Conservation (phyloP, 2,329 filamentous ascomycete species). For the Alternaria longipes region DNA sequence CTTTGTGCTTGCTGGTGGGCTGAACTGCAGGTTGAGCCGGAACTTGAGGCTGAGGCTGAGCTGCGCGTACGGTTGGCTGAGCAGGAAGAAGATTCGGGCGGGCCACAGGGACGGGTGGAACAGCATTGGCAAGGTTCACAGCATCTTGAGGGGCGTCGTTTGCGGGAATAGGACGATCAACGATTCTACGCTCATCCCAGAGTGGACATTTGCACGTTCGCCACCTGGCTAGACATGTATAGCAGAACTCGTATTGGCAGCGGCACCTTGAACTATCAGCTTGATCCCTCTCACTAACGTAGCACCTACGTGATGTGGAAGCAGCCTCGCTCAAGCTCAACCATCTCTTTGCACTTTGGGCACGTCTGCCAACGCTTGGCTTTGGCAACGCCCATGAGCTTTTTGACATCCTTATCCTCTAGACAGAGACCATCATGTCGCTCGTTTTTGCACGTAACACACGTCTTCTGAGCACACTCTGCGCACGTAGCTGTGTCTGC, state of each 20-base stretch:
- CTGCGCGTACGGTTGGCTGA: not conserved
- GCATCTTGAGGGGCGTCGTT: no score
- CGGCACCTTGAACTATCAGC: not conserved
- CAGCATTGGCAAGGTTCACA: not conserved
- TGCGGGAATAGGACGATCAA: not conserved
- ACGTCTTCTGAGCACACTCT: not conserved
- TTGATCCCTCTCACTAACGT: not conserved
- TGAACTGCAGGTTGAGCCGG: not conserved
- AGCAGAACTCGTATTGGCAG: not conserved
- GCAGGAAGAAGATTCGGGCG: not conserved
- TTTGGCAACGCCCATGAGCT: not conserved
- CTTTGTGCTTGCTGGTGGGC: not conserved
- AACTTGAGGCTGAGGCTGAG: not conserved
- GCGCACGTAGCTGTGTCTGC: not conserved
- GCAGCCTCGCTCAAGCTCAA: not conserved
- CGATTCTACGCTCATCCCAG: not conserved
- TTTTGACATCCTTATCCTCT: not conserved
- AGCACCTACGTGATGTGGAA: not conserved
- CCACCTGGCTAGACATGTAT: not conserved
- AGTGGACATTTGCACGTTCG: not conserved
- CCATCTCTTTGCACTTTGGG: not conserved
- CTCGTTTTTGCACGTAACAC: not conserved
- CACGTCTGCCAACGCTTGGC: not conserved
- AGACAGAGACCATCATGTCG: not conserved
- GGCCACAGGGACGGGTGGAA: not conserved